Percentiles rank a stretch among this genome's conserved stretches.
Evolutionary conservation across 345 rosid species (phyloP).

Genomic region (Trapa incisa): DNA sequence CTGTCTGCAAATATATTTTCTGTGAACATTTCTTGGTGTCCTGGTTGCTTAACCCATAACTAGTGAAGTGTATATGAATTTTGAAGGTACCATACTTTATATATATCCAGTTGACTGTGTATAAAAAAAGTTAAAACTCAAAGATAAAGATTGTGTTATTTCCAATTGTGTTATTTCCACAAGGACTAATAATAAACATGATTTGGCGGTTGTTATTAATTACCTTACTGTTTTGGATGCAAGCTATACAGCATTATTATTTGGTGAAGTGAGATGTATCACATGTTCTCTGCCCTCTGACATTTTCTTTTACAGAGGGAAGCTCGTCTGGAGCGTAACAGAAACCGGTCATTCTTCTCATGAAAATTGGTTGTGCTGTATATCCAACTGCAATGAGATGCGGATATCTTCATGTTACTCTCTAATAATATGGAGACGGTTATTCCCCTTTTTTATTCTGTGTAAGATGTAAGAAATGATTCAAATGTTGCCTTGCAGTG

Average conservation of each 20-base stretch:
- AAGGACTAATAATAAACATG: neutral
- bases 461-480: neutral
- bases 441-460: neutral
- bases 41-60: neutral
- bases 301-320: slow-evolving; percentile 47
- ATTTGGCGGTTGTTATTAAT: neutral
- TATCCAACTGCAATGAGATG: neutral
- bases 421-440: neutral
- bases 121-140: neutral
- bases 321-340: slow-evolving; percentile 87
- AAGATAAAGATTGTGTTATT: neutral
- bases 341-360: slow-evolving; percentile 59
- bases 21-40: neutral
- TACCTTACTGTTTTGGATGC: neutral
- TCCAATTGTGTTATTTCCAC: neutral
- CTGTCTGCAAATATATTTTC: neutral
- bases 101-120: neutral
- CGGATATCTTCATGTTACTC: neutral
- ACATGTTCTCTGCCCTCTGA: neutral
- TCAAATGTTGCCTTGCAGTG: neutral
- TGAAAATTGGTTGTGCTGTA: slow-evolving; percentile 19
- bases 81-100: neutral
- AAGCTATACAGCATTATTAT: neutral
- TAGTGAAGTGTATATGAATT: neutral
- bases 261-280: neutral